Evolutionary conservation across 164 flowering plant species (phyloP).

Genomic region (Pachysandra terminalis): DNA sequence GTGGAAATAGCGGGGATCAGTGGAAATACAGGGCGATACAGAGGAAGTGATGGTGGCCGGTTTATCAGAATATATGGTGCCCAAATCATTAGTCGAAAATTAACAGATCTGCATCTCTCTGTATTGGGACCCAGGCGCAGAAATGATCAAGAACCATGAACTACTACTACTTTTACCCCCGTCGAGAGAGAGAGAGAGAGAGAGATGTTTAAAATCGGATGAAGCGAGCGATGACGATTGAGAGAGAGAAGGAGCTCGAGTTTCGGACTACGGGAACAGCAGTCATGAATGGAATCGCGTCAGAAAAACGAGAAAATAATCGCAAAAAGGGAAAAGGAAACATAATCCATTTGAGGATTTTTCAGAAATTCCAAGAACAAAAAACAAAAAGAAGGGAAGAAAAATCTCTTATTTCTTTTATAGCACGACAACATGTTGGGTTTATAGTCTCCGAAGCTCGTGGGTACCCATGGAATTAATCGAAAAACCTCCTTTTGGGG

Average conservation of each 20-base stretch:
- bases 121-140: too few species aligned
- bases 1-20: too few species aligned
- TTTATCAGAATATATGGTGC: too few species aligned
- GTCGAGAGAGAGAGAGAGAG: not conserved
- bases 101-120: too few species aligned
- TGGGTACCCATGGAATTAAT: constrained; percentile 11
- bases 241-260: constrained; percentile 5
- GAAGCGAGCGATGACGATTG: not conserved
- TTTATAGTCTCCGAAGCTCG: constrained; percentile 15
- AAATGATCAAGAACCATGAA: too few species aligned
- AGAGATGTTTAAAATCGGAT: constrained; percentile 5
- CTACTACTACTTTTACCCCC: too few species aligned
- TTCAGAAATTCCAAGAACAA: not conserved
- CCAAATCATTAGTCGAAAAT: too few species aligned
- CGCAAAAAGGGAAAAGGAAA: constrained; percentile 5
- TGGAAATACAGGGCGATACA: too few species aligned
- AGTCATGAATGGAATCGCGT: constrained; percentile 24
- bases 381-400: not conserved
- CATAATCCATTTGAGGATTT: constrained; percentile 8
- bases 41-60: too few species aligned
- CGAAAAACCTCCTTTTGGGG: constrained; percentile 3
- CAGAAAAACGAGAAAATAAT: constrained; percentile 14
- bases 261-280: constrained; percentile 5
- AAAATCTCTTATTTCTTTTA: constrained; percentile 11
- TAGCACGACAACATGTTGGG: constrained; percentile 21